These are phyloP conservation scores for Neurospora sp. DNA, from an alignment of 2,329 filamentous ascomycete genomes.

Conservation along the genomic window DNA sequence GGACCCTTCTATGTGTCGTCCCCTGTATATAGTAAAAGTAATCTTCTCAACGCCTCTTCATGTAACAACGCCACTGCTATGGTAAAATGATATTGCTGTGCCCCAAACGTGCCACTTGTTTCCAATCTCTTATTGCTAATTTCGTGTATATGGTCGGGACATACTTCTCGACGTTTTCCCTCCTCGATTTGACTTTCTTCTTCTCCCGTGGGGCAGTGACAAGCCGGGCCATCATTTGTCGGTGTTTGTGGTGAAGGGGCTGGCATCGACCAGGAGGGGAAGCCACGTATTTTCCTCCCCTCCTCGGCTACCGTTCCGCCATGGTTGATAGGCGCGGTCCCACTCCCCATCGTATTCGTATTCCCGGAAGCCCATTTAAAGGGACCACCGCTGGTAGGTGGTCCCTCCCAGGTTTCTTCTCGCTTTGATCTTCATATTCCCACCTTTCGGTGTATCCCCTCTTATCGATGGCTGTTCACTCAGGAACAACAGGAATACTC, in stretches of 20 bases:
- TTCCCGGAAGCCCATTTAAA: background rate
- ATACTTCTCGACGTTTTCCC: no score
- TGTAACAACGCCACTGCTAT: no score
- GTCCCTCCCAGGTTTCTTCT: background rate
- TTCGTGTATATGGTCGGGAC: no score
- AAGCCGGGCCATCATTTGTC: no score
- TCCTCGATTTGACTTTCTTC: no score
- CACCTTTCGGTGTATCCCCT: background rate
- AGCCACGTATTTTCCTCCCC: background rate
- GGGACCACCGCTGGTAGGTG: background rate
- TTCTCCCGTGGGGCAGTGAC: no score
- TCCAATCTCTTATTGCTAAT: no score
- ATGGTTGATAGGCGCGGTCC: background rate
- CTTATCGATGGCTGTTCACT: conserved; percentile 7
- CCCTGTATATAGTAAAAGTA: no score
- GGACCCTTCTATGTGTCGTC: no score
- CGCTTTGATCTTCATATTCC: background rate
- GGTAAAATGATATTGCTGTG: no score
- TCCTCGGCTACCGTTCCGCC: background rate
- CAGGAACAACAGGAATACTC: conserved; percentile 19
- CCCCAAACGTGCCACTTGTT: no score
- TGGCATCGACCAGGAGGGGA: background rate
- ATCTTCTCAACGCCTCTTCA: no score
- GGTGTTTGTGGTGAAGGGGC: background rate
- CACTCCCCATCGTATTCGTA: background rate